These are phyloP conservation scores for Silene vulgaris DNA, from an alignment of 179 eudicot genomes.

Conservation along the genomic window DNA sequence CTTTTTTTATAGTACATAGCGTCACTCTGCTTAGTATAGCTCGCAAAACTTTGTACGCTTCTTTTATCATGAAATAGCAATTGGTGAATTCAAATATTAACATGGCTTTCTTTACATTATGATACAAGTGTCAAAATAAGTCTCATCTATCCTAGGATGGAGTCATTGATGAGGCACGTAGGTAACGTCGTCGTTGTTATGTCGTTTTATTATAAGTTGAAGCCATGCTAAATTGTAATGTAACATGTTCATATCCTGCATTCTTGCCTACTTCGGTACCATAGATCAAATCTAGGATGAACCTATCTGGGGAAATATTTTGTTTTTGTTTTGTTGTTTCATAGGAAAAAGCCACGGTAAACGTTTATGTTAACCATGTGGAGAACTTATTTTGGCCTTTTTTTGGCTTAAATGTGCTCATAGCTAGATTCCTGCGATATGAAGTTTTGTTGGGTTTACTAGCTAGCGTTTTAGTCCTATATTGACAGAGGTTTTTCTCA, in stretches of 20 bases:
- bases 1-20: neutral
- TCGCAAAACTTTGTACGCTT: neutral
- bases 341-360: neutral
- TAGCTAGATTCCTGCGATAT: neutral
- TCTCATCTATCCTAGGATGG: neutral
- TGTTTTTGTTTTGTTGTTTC: neutral
- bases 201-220: neutral
- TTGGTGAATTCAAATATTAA: neutral
- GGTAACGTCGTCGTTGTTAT: neutral
- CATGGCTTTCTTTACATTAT: neutral
- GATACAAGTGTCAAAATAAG: neutral
- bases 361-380: neutral
- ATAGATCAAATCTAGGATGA: neutral
- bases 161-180: neutral
- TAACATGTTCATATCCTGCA: neutral
- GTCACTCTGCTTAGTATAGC: neutral
- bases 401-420: neutral
- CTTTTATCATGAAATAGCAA: too few relatives aligned
- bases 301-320: neutral
- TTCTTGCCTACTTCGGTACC: neutral
- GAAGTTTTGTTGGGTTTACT: neutral
- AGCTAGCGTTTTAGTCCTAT: neutral
- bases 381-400: neutral
- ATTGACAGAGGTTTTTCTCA: neutral
- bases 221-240: neutral